Base-by-base conservation (phyloP, 1,139 yeast genomes). In the Suhomyces anneliseae region DNA sequence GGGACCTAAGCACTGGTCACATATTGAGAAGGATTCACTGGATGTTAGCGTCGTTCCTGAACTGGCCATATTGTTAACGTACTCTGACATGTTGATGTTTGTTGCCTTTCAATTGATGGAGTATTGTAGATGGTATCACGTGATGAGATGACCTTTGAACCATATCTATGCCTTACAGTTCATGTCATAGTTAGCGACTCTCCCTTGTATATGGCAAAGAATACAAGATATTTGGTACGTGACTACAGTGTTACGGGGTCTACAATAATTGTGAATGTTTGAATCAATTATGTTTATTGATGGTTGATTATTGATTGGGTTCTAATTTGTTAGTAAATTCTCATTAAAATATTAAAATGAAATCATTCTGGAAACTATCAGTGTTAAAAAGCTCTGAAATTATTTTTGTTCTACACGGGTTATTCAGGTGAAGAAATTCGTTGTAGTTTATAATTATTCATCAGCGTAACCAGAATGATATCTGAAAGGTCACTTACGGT, bases 341-440 rank as follows among this genome's bases (percentile, higher is more conserved):
- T 32, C 12, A 14, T 26, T 29, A 29, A 29, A 39, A 36, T 34
- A 14, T 26, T 5, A 29, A 29, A 39, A 36, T 34, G 36, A 34
- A 34, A 24, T 12, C 33, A 34, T 38, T 41, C 40, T 39, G 49
- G 27, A 37, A 46, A 37, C 34, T 29, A 24, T 80, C 85, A 81
- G 85, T 76, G 84, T 81, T 81, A 81, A 81, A 81, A 81, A 81
- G 85, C 85, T 81, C 85, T 79, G 83, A 72, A 70, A 75, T 70
- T 70, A 61, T 65, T 70, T 51, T 76, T 64, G 65, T 59, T 78
- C 82, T 74, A 76, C 83, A 79, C 69, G 76, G 70, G 59, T 19
- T 56, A 54, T 76, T 81, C 85, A 79, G 85, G 72, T 79, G 85
- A 81, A 81, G 85, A 81, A 81, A 81, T 81, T 81, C 85, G 75